Percentiles rank a stretch among this genome's conserved stretches.
Conservation (phyloP, 441 rosid species). For the Manihot esculenta region DNA sequence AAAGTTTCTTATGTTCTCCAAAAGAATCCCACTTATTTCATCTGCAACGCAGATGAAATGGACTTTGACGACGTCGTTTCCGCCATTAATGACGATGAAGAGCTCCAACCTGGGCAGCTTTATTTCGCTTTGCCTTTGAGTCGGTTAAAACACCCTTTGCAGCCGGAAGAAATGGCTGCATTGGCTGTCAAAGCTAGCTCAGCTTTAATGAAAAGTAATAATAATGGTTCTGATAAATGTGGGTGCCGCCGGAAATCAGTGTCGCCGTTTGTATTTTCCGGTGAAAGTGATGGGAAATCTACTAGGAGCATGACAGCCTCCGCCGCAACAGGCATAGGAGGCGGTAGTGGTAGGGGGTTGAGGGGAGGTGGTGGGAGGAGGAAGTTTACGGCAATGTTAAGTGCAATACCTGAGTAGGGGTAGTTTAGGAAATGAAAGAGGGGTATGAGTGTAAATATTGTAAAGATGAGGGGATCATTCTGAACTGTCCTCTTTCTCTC, state of each 20-base stretch:
- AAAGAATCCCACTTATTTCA: constrained; percentile 54
- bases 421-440: constrained; percentile 21
- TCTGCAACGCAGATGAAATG: constrained; percentile 90
- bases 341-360: constrained; percentile 26
- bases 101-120: constrained; percentile 70
- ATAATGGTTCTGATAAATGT: constrained; percentile 30
- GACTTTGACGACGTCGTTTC: constrained; percentile 72
- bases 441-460: constrained; percentile 38
- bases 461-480: constrained; percentile 24
- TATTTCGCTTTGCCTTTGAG: constrained; percentile 76
- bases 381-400: constrained; percentile 50
- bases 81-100: constrained; percentile 61
- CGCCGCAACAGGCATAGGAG: constrained; percentile 17
- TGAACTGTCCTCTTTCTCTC: background rate
- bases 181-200: constrained; percentile 88
- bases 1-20: constrained; percentile 69
- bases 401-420: constrained; percentile 70
- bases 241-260: constrained; percentile 38
- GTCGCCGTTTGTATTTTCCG: constrained; percentile 34
- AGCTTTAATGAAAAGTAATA: constrained; percentile 58
- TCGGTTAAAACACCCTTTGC: constrained; percentile 52
- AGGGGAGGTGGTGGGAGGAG: constrained; percentile 43
- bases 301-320: constrained; percentile 14
- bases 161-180: constrained; percentile 85
- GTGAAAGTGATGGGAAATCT: constrained; percentile 21